A percentile compares a stretch with the other conserved stretches of the same genome.
Conservation (phyloP, 2,329 filamentous ascomycete species). For the Penicillium sp. region DNA sequence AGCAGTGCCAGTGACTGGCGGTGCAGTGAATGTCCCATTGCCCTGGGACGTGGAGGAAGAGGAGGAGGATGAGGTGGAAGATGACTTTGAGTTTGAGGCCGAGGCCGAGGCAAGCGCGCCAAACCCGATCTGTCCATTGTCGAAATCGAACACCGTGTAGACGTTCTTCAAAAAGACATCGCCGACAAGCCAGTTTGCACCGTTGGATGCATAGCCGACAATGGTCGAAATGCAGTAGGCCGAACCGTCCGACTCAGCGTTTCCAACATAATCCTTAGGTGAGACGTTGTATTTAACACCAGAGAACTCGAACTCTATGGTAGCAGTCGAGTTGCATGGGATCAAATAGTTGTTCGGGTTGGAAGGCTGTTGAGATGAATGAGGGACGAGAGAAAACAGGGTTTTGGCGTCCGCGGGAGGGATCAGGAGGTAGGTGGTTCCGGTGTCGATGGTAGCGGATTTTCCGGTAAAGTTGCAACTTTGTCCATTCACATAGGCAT, state of each 20-base stretch:
- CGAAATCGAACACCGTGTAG: constrained; percentile 79
- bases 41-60: background rate
- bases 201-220: constrained; percentile 68
- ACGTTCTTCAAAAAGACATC: constrained; percentile 89
- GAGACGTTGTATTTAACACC: constrained; percentile 66
- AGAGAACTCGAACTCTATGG: constrained; percentile 67
- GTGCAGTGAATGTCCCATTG: constrained; percentile 18
- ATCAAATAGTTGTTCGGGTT: constrained; percentile 62
- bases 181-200: constrained; percentile 71
- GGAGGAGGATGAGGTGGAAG: background rate
- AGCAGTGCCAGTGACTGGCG: constrained; percentile 14
- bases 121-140: constrained; percentile 49
- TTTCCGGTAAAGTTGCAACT: constrained; percentile 55
- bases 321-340: constrained; percentile 66
- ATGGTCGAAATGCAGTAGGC: constrained; percentile 65
- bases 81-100: background rate
- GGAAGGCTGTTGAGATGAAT: constrained; percentile 49
- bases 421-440: constrained; percentile 76
- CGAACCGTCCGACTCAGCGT: constrained; percentile 21
- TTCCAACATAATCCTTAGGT: constrained; percentile 67
- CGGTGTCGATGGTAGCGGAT: constrained; percentile 76
- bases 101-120: constrained; percentile 22
- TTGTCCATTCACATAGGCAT: constrained; percentile 62
- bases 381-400: constrained; percentile 68
- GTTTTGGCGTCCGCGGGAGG: constrained; percentile 65